Conservation (phyloP, 495 filamentous ascomycete species). For the Neurospora tetrasperma region DNA sequence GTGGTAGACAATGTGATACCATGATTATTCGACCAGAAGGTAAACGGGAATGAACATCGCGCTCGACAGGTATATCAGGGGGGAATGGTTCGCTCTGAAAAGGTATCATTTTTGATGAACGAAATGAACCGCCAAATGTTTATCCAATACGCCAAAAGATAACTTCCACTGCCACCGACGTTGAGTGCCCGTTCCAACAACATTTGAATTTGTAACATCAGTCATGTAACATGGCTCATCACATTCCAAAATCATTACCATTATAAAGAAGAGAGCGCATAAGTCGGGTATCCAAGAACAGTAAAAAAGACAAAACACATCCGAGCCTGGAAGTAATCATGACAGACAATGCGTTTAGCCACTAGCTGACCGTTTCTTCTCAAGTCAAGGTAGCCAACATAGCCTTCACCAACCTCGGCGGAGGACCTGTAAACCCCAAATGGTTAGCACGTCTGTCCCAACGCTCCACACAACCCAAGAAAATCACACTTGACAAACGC, state of each 20-base stretch:
- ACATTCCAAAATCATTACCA: not conserved
- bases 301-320: not conserved
- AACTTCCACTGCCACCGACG: not conserved
- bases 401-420: constrained; percentile 55
- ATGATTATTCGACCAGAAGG: not conserved
- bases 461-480: not conserved
- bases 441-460: constrained; percentile 12
- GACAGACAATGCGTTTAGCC: not conserved
- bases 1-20: not conserved
- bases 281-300: not conserved
- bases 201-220: not conserved
- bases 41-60: not conserved
- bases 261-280: not conserved
- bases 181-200: not conserved
- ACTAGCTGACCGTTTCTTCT: constrained; percentile 6
- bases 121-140: not conserved
- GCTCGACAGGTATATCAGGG: not conserved
- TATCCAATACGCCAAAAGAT: not conserved
- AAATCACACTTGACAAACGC: constrained; percentile 10
- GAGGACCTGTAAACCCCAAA: constrained; percentile 28
- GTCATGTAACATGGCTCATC: not conserved
- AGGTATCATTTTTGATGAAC: not conserved
- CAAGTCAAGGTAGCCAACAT: constrained; percentile 73
- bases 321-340: not conserved
- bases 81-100: not conserved